Evolutionary conservation across 2,329 filamentous ascomycete genomes (phyloP).

Genomic region (Trichoderma aggressivum): DNA sequence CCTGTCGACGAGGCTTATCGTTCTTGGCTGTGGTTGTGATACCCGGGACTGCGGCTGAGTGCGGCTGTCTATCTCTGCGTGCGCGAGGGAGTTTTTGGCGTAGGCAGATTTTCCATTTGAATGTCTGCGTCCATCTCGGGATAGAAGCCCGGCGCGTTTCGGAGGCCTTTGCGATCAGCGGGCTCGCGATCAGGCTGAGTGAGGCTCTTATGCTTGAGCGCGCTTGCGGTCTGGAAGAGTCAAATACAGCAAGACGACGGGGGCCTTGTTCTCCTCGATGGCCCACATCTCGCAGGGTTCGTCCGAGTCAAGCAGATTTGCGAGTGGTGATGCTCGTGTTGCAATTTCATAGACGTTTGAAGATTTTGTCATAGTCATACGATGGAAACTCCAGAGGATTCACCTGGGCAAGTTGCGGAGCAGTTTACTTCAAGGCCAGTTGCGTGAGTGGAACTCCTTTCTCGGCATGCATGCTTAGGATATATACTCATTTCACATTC

Average conservation of each 20-base stretch:
- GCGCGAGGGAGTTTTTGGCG: neutral
- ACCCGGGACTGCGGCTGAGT: neutral
- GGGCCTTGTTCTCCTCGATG: neutral
- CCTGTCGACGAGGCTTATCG: neutral
- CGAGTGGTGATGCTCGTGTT: neutral
- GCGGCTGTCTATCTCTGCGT: neutral
- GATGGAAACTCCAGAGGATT: neutral
- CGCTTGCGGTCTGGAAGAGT: neutral
- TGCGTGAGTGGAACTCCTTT: constrained; percentile 25
- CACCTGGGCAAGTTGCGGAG: constrained; percentile 10
- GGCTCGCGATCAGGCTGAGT: neutral
- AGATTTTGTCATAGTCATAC: neutral
- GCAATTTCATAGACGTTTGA: neutral
- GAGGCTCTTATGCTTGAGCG: neutral
- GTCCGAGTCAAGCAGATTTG: neutral
- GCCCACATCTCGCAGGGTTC: constrained; percentile 5
- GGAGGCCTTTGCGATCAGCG: neutral
- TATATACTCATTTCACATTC: neutral
- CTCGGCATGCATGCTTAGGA: neutral
- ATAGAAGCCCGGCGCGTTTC: neutral
- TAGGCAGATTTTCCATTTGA: neutral
- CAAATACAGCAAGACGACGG: neutral
- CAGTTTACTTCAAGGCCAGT: constrained; percentile 26
- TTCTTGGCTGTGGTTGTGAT: neutral
- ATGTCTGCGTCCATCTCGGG: neutral